Conservation (phyloP, 805 yeast genomes). For the Sugiyamaella americana region DNA sequence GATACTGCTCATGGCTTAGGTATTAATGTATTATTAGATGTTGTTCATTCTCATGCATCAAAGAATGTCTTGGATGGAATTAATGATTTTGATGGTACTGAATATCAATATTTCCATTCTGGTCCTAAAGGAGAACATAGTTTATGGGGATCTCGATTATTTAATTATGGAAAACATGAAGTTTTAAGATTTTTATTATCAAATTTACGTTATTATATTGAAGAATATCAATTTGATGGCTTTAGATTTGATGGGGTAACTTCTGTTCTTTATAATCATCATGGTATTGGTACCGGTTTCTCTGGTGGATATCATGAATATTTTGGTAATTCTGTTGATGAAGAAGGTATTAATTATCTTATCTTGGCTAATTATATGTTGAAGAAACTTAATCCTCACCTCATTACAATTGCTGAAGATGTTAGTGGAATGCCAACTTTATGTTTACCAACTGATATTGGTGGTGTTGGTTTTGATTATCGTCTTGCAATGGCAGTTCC, state of each 20-base stretch:
- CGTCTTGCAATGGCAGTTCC: constrained; percentile 96
- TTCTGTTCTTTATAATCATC: constrained; percentile 84
- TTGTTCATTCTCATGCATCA: constrained; percentile 94
- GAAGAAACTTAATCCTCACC: constrained; percentile 45
- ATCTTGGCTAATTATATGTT: constrained; percentile 87
- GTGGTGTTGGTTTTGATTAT: constrained; percentile 93
- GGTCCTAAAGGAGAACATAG: constrained; percentile 87
- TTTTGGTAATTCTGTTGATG: constrained; percentile 73
- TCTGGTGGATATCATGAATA: constrained; percentile 92
- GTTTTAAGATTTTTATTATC: constrained; percentile 80
- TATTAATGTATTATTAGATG: constrained; percentile 77
- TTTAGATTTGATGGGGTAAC: constrained; percentile 97
- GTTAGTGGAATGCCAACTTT: constrained; percentile 97
- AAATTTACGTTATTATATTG: constrained; percentile 76
- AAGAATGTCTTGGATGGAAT: constrained; percentile 92
- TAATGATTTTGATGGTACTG: constrained; percentile 91
- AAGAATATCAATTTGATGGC: constrained; percentile 85
- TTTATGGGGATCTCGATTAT: constrained; percentile 93
- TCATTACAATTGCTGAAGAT: constrained; percentile 88
- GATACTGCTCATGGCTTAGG: constrained; percentile 91
- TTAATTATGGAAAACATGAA: constrained; percentile 88
- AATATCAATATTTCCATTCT: constrained; percentile 87
- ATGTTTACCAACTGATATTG: constrained; percentile 63
- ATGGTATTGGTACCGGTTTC: constrained; percentile 83
- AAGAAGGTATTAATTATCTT: constrained; percentile 78